phyloP scores from a whole-genome alignment of 1,284 basidiomycete species.

The Apiotrichum gamsii region DNA sequence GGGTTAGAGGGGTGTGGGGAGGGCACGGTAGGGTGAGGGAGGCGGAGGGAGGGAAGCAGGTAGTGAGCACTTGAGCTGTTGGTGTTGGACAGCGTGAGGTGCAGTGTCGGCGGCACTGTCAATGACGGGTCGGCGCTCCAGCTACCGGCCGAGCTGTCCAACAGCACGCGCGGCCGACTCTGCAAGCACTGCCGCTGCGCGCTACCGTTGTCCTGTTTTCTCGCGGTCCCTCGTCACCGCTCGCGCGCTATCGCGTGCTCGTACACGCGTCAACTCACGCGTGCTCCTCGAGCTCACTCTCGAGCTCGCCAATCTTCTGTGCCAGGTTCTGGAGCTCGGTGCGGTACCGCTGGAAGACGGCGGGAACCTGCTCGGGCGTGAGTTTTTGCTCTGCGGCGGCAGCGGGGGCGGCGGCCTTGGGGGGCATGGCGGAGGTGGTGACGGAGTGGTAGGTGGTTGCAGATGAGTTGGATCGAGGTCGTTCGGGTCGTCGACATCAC shows the following conservation, averaged over 20 bases:
- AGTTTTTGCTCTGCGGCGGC: conserved; percentile 23
- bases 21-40: neutral
- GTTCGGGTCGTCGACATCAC: neutral
- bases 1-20: neutral
- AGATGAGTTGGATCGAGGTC: neutral
- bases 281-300: conserved; percentile 88
- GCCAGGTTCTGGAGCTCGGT: conserved; percentile 78
- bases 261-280: conserved; percentile 48
- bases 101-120: no score
- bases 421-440: conserved; percentile 27
- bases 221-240: no score
- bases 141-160: no score
- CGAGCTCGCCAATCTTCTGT: conserved; percentile 86
- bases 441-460: neutral
- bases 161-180: no score
- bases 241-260: no score
- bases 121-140: no score
- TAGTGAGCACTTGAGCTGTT: no score
- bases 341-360: conserved; percentile 55
- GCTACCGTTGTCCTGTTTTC: no score
- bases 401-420: no score
- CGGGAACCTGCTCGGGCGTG: conserved; percentile 35
- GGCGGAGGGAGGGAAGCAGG: neutral
- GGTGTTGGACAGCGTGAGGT: no score
- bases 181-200: no score